A percentile compares a stretch with the other conserved stretches of the same genome.
Evolutionary conservation across 495 filamentous ascomycete genomes (phyloP).

Genomic region (Daldinia bambusicola): DNA sequence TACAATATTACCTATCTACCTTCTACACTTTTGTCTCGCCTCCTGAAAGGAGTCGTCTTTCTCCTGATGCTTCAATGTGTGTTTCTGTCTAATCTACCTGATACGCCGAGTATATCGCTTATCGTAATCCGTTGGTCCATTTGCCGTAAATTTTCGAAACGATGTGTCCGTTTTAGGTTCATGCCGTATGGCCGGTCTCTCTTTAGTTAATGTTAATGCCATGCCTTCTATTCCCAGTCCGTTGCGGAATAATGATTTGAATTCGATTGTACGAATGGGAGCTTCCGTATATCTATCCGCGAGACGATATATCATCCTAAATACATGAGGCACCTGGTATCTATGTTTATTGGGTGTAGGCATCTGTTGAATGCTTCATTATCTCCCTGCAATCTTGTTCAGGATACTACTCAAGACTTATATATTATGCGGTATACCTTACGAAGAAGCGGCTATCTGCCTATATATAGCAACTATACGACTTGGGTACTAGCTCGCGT

Average conservation of each 20-base stretch:
- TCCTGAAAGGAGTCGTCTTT: background rate
- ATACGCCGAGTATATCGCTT: background rate
- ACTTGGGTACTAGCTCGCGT: slow-evolving; percentile 14
- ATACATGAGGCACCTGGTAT: background rate
- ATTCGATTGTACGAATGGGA: background rate
- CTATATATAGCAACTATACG: background rate
- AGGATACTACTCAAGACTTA: background rate
- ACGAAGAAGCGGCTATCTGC: slow-evolving; percentile 13
- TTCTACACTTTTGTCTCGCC: background rate
- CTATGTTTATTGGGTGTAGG: background rate
- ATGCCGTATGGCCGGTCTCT: slow-evolving; percentile 1
- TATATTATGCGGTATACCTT: background rate
- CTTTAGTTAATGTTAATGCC: background rate
- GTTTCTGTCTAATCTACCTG: background rate
- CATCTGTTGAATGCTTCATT: background rate
- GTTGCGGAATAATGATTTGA: slow-evolving; percentile 19
- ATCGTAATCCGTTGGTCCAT: background rate
- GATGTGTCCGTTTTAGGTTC: background rate
- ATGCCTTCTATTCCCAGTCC: background rate
- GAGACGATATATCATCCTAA: background rate
- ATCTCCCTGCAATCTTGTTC: background rate
- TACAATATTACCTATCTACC: background rate
- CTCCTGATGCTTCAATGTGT: background rate
- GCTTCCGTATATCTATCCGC: background rate
- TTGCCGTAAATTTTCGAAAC: background rate